phyloP scores from a whole-genome alignment of 805 yeast genomes.

The Kuraishia ogatae region DNA sequence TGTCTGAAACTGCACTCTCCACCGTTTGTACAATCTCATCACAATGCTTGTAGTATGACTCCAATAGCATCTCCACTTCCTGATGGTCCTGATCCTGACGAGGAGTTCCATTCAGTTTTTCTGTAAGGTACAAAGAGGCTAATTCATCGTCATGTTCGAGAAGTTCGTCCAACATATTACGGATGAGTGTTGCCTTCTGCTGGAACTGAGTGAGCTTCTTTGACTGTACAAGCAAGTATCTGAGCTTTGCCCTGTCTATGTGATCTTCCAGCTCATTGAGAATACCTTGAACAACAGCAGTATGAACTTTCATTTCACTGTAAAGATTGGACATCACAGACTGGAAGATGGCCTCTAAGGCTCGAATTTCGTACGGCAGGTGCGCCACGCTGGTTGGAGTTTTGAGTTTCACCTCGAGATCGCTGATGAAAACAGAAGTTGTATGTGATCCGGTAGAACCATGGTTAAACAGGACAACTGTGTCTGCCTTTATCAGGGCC shows the following conservation, averaged over 20 bases:
- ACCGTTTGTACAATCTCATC: constrained; percentile 93
- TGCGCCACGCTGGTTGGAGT: constrained; percentile 21
- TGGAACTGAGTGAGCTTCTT: constrained; percentile 78
- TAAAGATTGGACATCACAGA: constrained; percentile 71
- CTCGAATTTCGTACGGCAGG: constrained; percentile 84
- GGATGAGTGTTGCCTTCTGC: constrained; percentile 72
- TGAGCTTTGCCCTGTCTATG: constrained; percentile 69
- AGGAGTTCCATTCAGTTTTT: constrained; percentile 20
- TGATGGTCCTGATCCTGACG: constrained; percentile 53
- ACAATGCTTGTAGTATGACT: constrained; percentile 81
- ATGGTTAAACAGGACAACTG: constrained; percentile 39
- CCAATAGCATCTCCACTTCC: constrained; percentile 85
- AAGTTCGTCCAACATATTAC: constrained; percentile 79
- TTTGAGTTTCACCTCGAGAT: constrained; percentile 29
- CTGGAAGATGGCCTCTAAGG: constrained; percentile 78
- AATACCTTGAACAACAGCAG: constrained; percentile 65
- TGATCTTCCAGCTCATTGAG: constrained; percentile 72
- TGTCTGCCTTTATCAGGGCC: constrained; percentile 44
- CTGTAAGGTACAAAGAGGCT: constrained; percentile 73
- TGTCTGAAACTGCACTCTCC: constrained; percentile 70
- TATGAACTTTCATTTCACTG: constrained; percentile 81
- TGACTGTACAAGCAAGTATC: constrained; percentile 74
- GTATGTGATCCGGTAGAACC: constrained; percentile 38
- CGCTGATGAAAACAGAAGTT: constrained; percentile 32
- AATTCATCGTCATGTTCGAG: constrained; percentile 84